Conservation (phyloP, 768 basidiomycete genomes). For the Multifurca ochricompacta region DNA sequence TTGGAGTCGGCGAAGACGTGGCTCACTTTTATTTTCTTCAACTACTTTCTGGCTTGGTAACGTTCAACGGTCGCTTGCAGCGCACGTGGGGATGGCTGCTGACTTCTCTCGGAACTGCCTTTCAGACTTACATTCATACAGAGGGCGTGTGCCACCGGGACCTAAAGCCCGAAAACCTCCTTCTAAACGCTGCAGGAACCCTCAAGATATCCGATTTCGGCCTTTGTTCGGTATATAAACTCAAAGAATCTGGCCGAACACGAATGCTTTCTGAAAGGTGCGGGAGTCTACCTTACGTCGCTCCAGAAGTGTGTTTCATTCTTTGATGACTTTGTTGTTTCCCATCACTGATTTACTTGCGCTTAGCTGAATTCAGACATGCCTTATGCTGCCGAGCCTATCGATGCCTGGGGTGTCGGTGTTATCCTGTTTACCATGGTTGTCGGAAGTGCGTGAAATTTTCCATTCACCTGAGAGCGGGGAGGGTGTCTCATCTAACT, state of each 20-base stretch:
- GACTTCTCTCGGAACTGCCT: not conserved
- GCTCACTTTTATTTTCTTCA: slow-evolving; percentile 90
- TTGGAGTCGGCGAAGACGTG: slow-evolving; percentile 78
- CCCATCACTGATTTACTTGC: not conserved
- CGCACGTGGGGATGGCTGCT: not conserved
- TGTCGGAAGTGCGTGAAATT: slow-evolving; percentile 65
- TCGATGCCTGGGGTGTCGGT: slow-evolving; percentile 95
- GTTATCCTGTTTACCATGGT: slow-evolving; percentile 90
- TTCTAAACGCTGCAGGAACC: slow-evolving; percentile 73
- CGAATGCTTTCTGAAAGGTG: slow-evolving; percentile 73
- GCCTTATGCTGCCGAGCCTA: slow-evolving; percentile 83
- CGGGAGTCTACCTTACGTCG: slow-evolving; percentile 90
- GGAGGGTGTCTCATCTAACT: not conserved
- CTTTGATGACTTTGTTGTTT: not conserved
- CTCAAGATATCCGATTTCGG: slow-evolving; percentile 97
- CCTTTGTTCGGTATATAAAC: slow-evolving; percentile 79
- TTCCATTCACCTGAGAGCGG: not conserved
- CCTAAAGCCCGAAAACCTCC: slow-evolving; percentile 92
- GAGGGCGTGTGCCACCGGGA: slow-evolving; percentile 96
- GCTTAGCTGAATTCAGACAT: slow-evolving; percentile 53
- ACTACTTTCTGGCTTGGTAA: slow-evolving; percentile 73
- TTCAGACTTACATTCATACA: slow-evolving; percentile 71
- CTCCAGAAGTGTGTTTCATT: slow-evolving; percentile 65
- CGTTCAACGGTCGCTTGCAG: slow-evolving; percentile 22
- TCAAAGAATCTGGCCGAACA: slow-evolving; percentile 74